These are phyloP conservation scores for Lomentospora prolificans DNA, from an alignment of 2,329 filamentous ascomycete species.

Conservation along the genomic window DNA sequence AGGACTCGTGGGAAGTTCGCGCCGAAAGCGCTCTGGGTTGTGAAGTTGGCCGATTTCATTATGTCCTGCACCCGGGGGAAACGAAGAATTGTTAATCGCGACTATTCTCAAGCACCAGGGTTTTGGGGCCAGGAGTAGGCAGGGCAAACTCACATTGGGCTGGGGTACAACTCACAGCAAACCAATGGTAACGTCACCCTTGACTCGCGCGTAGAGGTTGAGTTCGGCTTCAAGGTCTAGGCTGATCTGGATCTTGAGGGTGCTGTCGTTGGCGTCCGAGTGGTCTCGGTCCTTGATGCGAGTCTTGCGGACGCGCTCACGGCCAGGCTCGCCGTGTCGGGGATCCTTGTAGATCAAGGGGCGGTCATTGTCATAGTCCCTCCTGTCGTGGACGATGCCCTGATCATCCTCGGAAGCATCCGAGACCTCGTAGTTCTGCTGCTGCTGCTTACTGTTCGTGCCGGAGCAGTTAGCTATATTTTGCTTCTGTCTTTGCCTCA, in stretches of 20 bases:
- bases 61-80: too few relatives aligned
- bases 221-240: slow-evolving; percentile 54
- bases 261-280: slow-evolving; percentile 5
- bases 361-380: not conserved
- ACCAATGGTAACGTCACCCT: slow-evolving; percentile 51
- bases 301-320: not conserved
- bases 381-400: not conserved
- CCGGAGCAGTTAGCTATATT: not conserved
- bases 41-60: too few relatives aligned
- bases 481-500: not conserved
- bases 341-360: slow-evolving; percentile 87
- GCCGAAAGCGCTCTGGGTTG: too few relatives aligned
- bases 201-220: slow-evolving; percentile 48
- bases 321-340: slow-evolving; percentile 59
- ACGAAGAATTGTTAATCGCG: too few relatives aligned
- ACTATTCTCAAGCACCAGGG: too few relatives aligned
- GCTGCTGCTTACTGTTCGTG: not conserved
- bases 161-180: slow-evolving; percentile 31
- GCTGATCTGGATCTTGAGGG: slow-evolving; percentile 51
- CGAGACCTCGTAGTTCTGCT: not conserved
- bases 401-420: not conserved
- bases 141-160: not conserved
- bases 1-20: too few relatives aligned
- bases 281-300: slow-evolving; percentile 7
- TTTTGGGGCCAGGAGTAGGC: not conserved